Conservation (phyloP, 2,329 filamentous ascomycete genomes). For the Hypoxylon sp. region DNA sequence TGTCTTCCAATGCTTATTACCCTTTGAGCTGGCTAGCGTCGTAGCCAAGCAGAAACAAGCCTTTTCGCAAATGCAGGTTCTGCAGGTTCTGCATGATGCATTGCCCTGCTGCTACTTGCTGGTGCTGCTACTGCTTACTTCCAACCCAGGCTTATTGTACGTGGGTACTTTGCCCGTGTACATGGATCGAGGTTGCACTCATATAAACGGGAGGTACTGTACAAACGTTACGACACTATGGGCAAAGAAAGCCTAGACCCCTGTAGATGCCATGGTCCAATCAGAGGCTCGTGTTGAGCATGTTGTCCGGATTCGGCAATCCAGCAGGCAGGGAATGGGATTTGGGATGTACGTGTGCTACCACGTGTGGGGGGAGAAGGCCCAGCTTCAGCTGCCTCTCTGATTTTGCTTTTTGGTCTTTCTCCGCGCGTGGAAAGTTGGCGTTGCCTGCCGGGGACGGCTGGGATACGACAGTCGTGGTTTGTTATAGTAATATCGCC, state of each 20-base stretch:
- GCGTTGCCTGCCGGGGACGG: conserved; percentile 20
- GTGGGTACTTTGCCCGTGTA: neutral
- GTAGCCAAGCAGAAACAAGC: conserved; percentile 44
- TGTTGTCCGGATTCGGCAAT: conserved; percentile 39
- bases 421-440: conserved; percentile 8
- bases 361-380: conserved; percentile 30
- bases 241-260: conserved; percentile 15
- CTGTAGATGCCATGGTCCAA: conserved; percentile 26
- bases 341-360: conserved; percentile 20
- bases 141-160: neutral
- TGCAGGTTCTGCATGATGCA: conserved; percentile 42
- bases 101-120: conserved; percentile 20
- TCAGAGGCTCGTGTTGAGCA: conserved; percentile 8
- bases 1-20: conserved; percentile 25
- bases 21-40: conserved; percentile 26
- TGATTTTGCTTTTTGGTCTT: conserved; percentile 12
- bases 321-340: conserved; percentile 16
- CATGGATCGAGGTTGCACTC: conserved; percentile 1
- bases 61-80: conserved; percentile 41
- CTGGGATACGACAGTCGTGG: conserved; percentile 1
- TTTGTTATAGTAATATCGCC: conserved; percentile 23
- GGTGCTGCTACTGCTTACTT: neutral
- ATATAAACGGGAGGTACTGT: conserved; percentile 5
- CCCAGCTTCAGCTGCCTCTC: conserved; percentile 13
- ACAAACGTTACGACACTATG: conserved; percentile 4